phyloP scores from a whole-genome alignment of 2,329 filamentous ascomycete genomes.

The Fusarium dimerum region DNA sequence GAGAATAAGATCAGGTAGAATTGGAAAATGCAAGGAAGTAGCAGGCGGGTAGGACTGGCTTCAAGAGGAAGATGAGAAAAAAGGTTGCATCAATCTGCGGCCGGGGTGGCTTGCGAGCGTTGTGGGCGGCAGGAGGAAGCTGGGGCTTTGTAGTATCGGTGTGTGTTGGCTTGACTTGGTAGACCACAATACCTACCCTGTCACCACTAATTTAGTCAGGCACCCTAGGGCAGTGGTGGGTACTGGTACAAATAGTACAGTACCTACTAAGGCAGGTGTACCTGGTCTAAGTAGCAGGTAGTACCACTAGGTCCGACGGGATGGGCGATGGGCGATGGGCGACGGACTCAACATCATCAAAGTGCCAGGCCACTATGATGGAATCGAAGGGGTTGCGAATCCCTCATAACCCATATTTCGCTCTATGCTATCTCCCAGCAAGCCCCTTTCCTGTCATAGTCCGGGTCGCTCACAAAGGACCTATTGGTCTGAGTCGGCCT shows the following conservation, averaged over 20 bases:
- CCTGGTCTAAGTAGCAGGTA: too few species aligned
- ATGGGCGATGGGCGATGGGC: too few species aligned
- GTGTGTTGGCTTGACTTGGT: not conserved
- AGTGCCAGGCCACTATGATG: too few species aligned
- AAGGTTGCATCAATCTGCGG: conserved; percentile 25
- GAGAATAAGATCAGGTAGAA: not conserved
- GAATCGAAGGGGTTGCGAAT: too few species aligned
- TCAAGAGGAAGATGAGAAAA: conserved; percentile 24
- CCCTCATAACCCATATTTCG: too few species aligned
- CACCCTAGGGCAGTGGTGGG: too few species aligned
- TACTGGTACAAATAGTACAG: too few species aligned
- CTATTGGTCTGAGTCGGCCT: not conserved
- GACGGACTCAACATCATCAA: too few species aligned
- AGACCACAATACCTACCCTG: too few species aligned
- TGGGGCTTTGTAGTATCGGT: not conserved
- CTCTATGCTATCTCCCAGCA: not conserved
- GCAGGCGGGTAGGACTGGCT: conserved; percentile 23
- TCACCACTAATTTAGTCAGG: too few species aligned
- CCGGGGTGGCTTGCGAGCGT: conserved; percentile 3
- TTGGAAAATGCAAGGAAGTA: conserved; percentile 15
- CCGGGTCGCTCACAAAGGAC: not conserved
- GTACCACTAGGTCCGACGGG: too few species aligned
- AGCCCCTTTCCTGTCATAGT: not conserved
- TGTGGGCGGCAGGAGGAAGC: conserved; percentile 15
- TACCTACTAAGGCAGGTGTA: too few species aligned